Conservation (phyloP, 495 filamentous ascomycete genomes). For the Trichocladium antarcticum region DNA sequence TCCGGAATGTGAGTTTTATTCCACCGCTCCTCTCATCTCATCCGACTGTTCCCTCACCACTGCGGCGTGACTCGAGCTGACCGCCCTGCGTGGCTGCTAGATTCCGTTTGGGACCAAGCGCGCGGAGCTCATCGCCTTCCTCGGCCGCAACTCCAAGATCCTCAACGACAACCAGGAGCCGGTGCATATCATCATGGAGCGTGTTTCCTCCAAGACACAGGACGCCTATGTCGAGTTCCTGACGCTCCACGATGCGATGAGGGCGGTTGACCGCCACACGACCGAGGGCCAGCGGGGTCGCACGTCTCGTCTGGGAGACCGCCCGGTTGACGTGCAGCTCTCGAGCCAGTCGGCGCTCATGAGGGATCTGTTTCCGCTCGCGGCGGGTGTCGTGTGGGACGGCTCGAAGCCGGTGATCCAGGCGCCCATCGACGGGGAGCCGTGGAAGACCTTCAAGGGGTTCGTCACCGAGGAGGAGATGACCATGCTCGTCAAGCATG, state of each 20-base stretch:
- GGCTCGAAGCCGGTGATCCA: conserved; percentile 37
- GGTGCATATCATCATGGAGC: conserved; percentile 78
- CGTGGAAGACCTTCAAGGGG: conserved; percentile 56
- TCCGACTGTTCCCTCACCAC: too few relatives aligned
- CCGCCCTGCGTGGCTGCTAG: conserved; percentile 25
- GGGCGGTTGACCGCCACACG: conserved; percentile 40
- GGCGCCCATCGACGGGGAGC: conserved; percentile 28
- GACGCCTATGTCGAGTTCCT: conserved; percentile 64
- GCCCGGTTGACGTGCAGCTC: conserved; percentile 51
- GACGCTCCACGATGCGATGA: conserved; percentile 42
- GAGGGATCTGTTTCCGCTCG: conserved; percentile 55
- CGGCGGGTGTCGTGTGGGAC: conserved; percentile 53
- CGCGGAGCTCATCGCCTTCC: conserved; percentile 54
- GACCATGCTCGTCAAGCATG: conserved; percentile 52
- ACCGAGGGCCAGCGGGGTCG: conserved; percentile 22
- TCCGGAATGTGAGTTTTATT: conserved; percentile 25
- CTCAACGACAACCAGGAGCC: conserved; percentile 47
- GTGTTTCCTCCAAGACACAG: conserved; percentile 63
- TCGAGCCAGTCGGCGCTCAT: conserved; percentile 51
- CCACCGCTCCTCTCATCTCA: too few relatives aligned
- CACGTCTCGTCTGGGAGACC: conserved; percentile 48
- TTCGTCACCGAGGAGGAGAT: conserved; percentile 66
- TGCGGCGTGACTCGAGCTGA: background rate
- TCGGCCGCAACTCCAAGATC: conserved; percentile 55
- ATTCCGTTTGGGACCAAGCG: conserved; percentile 59